Base-by-base conservation (phyloP, 129 eudicot genomes). In the Lactuca sativa region DNA sequence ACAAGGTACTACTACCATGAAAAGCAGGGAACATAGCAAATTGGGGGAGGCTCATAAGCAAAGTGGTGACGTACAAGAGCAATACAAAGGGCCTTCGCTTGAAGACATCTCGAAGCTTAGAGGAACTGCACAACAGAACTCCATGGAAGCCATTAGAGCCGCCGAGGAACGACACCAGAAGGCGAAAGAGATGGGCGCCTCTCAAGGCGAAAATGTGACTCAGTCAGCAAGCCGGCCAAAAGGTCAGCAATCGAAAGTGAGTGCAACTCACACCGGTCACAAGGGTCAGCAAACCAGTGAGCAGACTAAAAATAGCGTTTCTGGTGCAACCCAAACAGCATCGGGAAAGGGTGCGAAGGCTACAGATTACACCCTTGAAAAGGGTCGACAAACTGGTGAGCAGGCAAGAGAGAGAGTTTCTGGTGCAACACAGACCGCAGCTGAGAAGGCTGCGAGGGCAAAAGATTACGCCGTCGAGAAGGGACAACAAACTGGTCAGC, bases 81-180 rank as follows among this genome's bases (percentile, higher is more conserved):
- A 72, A 59, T 5, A 43, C 14, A 25, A 67, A 52, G 80, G 55
- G 69, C 75, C 74, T 49, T 74, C 90, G 1, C 74, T 84, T 62
- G 88, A 82, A 18, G 96, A 90, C 12, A 82, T 82, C 1, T 47
- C 83, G 0, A 62, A 64, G 62, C 52, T 59, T 6, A 77, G 90
- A 52, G 83, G 74, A 55, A 66, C 58, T 30, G 96, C 90, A 7
- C 96, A 90, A 53, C 83, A 86, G 61, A 90, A 80, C 44, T 90
- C 96, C 0, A 70, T 84, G 75, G 85, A 82, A 7, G 86, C 93
- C 6, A 70, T 86, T 66, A 71, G 74, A 30, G 83, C 85, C 0
- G 93, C 93, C 2, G 86, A 84, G 49, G 88, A 86, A 30, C 53
- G 85, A 62, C 86, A 74, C 44, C 56, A 63, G 2, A 71, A 68